These are phyloP conservation scores for Ustulina deusta DNA, from an alignment of 2,329 filamentous ascomycete species.

Conservation along the genomic window DNA sequence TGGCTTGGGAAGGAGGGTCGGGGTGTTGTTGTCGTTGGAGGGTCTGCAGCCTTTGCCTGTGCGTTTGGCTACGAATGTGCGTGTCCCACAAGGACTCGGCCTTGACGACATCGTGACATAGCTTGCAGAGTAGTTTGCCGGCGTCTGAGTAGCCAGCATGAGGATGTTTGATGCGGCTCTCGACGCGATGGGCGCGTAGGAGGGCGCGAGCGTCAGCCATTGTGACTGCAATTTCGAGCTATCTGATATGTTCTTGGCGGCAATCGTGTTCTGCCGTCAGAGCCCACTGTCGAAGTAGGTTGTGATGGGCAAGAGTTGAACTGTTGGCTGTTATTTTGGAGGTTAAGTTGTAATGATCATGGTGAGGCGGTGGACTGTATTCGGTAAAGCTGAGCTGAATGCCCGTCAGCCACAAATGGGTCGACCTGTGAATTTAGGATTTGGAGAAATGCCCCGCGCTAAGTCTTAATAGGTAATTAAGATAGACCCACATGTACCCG, in stretches of 20 bases:
- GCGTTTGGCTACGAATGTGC: slow-evolving; percentile 65
- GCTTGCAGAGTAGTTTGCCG: slow-evolving; percentile 74
- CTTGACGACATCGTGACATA: slow-evolving; percentile 74
- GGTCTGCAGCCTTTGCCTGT: slow-evolving; percentile 56
- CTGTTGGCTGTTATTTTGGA: slow-evolving; percentile 8
- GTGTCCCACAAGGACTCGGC: slow-evolving; percentile 75
- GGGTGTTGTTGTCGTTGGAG: slow-evolving; percentile 39
- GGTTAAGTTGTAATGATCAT: slow-evolving; percentile 3
- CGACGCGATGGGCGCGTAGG: slow-evolving; percentile 80
- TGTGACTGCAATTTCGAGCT: slow-evolving; percentile 12
- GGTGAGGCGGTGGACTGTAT: slow-evolving; percentile 13
- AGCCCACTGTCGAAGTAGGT: not conserved
- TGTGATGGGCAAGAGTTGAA: not conserved
- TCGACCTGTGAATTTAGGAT: slow-evolving; percentile 20
- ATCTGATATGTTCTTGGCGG: not conserved
- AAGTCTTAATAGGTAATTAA: not conserved
- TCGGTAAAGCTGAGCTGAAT: slow-evolving; percentile 27
- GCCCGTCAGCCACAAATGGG: slow-evolving; percentile 31
- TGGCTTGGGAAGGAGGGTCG: slow-evolving; percentile 43
- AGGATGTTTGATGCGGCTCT: slow-evolving; percentile 78
- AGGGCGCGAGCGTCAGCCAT: slow-evolving; percentile 87
- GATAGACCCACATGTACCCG: not conserved
- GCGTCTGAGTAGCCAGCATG: slow-evolving; percentile 75
- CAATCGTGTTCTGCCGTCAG: not conserved
- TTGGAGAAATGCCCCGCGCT: slow-evolving; percentile 40